Evolutionary conservation across 2,329 filamentous ascomycete genomes (phyloP), one percentile per base, ranked within the genome.

Genomic region (Botrytis elliptica): DNA sequence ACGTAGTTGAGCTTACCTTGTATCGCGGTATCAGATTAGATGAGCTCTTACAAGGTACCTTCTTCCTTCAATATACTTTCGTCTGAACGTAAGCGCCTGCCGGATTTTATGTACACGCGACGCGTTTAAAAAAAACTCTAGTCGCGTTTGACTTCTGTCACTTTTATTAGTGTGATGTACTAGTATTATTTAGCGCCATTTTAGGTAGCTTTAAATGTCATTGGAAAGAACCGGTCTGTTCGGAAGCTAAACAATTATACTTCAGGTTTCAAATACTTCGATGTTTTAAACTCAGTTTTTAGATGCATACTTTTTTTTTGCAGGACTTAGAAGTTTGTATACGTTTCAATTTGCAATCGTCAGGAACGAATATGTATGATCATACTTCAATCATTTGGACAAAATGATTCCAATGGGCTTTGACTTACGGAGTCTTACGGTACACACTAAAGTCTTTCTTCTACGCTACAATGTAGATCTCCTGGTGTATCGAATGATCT

Each of bases 31-130:
- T 57, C 52, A 4, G 14, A 18, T 29, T 29, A 57, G 6, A 29
- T 57, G n/a, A 57, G n/a, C 12, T 57, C n/a, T 57, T 33, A 4
- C 14, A 2, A 33, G 33, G 33, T 33, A 57, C 18, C n/a, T 0
- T 18, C 8, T 18, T 8, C 3, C n/a, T 3, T 57, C 7, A 9
- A 18, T 8, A 4, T 57, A 57, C 0, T 9, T 4, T 9, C 0
- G 3, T 29, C 14, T 18, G 0, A 1, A 18, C 14, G n/a, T 33
- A 29, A 57, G n/a, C 7, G 6, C 52, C 14, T 57, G 14, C n/a
- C 7, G 14, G 1, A 29, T 29, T 29, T 18, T 0, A 33, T 18
- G 3, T 57, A 2, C 7, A 57, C n/a, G 52, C 14, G 52, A 33
- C 52, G n/a, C 7, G 3, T 57, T 57, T 29, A 57, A 3, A 4